Conservation (phyloP, 1,284 basidiomycete species). For the Ceratobasidium sp. region DNA sequence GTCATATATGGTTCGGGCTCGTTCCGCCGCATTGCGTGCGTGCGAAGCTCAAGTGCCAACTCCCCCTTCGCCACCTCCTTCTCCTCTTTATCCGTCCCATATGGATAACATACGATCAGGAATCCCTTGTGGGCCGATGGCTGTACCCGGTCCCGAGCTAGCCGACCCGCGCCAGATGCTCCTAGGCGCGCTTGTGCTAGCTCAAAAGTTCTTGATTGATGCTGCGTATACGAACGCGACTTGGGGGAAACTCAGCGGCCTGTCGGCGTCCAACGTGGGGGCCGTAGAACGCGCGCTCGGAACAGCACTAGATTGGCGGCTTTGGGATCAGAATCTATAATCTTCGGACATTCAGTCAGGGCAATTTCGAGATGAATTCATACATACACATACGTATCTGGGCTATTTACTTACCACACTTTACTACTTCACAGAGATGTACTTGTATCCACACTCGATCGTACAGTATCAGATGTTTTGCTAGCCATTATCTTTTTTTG, state of each 20-base stretch:
- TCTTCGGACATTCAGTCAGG: neutral
- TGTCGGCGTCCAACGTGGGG: constrained; percentile 17
- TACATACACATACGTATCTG: neutral
- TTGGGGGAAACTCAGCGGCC: constrained; percentile 30
- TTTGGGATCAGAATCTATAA: constrained; percentile 32
- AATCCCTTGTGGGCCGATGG: neutral
- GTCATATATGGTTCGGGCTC: constrained; percentile 34
- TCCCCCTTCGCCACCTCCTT: constrained; percentile 33
- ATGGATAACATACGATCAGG: constrained; percentile 22
- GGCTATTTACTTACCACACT: constrained; percentile 2
- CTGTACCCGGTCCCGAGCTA: constrained; percentile 3
- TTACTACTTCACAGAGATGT: constrained; percentile 15
- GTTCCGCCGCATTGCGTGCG: constrained; percentile 13
- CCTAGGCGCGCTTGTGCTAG: constrained; percentile 22
- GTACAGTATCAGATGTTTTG: neutral
- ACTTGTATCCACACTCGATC: constrained; percentile 25
- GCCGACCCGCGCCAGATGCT: constrained; percentile 37
- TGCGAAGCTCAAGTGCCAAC: constrained; percentile 27
- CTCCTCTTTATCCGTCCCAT: constrained; percentile 20
- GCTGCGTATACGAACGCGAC: constrained; percentile 36
- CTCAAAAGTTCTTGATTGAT: constrained; percentile 35
- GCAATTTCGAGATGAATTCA: neutral
- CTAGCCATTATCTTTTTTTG: too few relatives aligned
- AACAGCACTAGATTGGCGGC: constrained; percentile 20
- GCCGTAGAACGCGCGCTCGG: constrained; percentile 32